These are phyloP conservation scores for Phytophthora aleatoria DNA, from an alignment of 352 stramenopile genomes.

Conservation along the genomic window DNA sequence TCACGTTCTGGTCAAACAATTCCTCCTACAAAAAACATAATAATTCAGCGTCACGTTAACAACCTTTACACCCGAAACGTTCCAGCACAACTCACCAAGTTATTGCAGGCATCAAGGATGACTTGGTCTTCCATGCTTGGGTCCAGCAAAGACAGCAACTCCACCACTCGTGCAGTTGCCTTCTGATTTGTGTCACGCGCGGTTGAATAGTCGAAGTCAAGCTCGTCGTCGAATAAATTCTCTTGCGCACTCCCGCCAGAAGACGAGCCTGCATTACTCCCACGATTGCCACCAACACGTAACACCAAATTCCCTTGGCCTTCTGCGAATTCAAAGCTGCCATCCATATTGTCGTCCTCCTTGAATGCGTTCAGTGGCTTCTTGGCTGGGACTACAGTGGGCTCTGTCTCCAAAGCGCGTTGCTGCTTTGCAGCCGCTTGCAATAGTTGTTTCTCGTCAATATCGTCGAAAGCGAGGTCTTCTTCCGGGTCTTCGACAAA, in stretches of 20 bases:
- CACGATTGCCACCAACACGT: conserved; percentile 21
- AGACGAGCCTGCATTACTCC: conserved; percentile 26
- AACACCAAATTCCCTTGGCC: conserved; percentile 27
- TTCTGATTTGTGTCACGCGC: conserved; percentile 80
- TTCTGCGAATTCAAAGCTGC: conserved; percentile 31
- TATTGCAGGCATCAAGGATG: conserved; percentile 79
- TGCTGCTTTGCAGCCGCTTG: conserved; percentile 48
- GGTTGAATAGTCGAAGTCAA: conserved; percentile 83
- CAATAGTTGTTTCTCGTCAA: conserved; percentile 71
- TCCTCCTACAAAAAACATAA: conserved; percentile 49
- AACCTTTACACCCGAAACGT: neutral
- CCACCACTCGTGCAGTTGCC: conserved; percentile 71
- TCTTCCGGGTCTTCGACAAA: conserved; percentile 81
- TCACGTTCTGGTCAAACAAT: conserved; percentile 79
- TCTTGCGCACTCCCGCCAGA: conserved; percentile 51
- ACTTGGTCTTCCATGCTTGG: conserved; percentile 89
- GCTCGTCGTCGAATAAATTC: conserved; percentile 79
- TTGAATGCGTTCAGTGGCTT: conserved; percentile 34
- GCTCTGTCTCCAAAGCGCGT: conserved; percentile 19
- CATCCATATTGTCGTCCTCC: conserved; percentile 32
- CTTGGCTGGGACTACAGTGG: conserved; percentile 21
- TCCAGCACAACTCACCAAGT: conserved; percentile 45
- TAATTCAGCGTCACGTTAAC: conserved; percentile 3
- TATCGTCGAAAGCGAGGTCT: conserved; percentile 63
- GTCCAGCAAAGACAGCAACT: conserved; percentile 76